Conservation (phyloP, 2,329 filamentous ascomycete species). For the Cladophialophora bantiana region DNA sequence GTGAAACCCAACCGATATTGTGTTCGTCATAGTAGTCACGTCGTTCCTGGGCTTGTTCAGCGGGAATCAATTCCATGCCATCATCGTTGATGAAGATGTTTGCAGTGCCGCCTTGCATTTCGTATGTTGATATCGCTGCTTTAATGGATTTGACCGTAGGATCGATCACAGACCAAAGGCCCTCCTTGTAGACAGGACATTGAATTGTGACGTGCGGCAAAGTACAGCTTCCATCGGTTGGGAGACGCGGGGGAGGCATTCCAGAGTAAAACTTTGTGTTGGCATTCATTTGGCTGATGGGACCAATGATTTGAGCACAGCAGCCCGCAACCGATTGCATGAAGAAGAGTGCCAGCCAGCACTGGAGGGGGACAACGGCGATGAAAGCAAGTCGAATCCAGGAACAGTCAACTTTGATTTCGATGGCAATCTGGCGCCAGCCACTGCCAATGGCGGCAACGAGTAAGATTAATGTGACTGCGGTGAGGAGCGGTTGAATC, state of each 20-base stretch:
- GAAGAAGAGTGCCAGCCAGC: conserved; percentile 64
- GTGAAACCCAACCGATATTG: conserved; percentile 59
- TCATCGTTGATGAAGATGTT: conserved; percentile 52
- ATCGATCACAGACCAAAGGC: conserved; percentile 70
- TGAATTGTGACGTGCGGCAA: conserved; percentile 72
- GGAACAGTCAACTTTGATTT: conserved; percentile 61
- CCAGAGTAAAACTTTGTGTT: conserved; percentile 59
- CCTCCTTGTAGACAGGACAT: conserved; percentile 88
- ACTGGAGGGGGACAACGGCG: conserved; percentile 59
- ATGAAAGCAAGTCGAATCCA: conserved; percentile 64
- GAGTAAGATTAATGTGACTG: conserved; percentile 60
- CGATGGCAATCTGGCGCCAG: conserved; percentile 61
- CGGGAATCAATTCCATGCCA: conserved; percentile 49
- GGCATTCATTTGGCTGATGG: conserved; percentile 52
- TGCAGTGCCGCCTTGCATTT: conserved; percentile 55
- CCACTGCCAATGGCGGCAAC: conserved; percentile 63
- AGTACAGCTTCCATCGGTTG: conserved; percentile 41
- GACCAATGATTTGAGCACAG: conserved; percentile 53
- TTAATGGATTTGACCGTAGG: conserved; percentile 65
- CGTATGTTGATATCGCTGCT: conserved; percentile 65
- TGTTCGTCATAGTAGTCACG: conserved; percentile 60
- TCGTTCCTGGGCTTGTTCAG: conserved; percentile 53
- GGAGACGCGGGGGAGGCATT: conserved; percentile 46
- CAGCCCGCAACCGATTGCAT: conserved; percentile 55
- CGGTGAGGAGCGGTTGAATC: conserved; percentile 62